These are phyloP conservation scores for Zea luxurians DNA, from an alignment of 176 grass and related monocot species.

Conservation along the genomic window DNA sequence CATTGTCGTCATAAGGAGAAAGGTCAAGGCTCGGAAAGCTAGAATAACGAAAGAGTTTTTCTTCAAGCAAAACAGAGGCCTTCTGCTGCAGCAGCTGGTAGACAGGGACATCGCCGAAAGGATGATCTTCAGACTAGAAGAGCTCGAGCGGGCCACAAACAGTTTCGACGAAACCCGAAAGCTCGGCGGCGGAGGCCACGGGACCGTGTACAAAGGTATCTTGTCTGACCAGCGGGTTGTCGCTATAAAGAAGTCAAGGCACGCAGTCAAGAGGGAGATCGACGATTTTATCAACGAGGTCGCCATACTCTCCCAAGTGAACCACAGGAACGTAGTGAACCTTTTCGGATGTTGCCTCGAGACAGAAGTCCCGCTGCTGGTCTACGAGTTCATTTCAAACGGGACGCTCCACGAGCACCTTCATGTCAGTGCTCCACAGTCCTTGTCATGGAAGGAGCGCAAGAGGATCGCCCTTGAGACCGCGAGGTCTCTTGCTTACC, in stretches of 20 bases:
- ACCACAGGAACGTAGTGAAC: conserved; percentile 66
- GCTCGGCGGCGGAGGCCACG: conserved; percentile 52
- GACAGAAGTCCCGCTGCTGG: conserved; percentile 56
- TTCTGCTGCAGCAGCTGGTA: conserved; percentile 53
- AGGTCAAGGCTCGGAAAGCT: conserved; percentile 33
- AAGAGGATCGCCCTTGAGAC: conserved; percentile 52
- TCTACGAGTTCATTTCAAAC: conserved; percentile 52
- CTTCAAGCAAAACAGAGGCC: conserved; percentile 60
- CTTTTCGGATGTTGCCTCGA: conserved; percentile 68
- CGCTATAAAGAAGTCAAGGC: conserved; percentile 64
- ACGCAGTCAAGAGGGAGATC: conserved; percentile 50
- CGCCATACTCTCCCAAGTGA: conserved; percentile 66
- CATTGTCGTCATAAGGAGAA: conserved; percentile 30
- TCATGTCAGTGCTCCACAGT: not conserved
- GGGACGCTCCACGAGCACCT: conserved; percentile 45
- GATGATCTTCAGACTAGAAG: conserved; percentile 61
- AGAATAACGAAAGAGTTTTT: conserved; percentile 46
- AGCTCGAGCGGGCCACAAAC: conserved; percentile 54
- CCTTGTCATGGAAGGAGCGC: conserved; percentile 38
- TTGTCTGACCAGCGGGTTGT: conserved; percentile 49
- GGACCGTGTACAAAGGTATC: conserved; percentile 65
- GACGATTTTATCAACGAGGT: conserved; percentile 70
- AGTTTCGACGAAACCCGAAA: conserved; percentile 48
- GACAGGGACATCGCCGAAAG: conserved; percentile 59
- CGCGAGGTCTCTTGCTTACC: conserved; percentile 50